Base-by-base conservation (phyloP, 345 rosid genomes). In the Camelina hispida region DNA sequence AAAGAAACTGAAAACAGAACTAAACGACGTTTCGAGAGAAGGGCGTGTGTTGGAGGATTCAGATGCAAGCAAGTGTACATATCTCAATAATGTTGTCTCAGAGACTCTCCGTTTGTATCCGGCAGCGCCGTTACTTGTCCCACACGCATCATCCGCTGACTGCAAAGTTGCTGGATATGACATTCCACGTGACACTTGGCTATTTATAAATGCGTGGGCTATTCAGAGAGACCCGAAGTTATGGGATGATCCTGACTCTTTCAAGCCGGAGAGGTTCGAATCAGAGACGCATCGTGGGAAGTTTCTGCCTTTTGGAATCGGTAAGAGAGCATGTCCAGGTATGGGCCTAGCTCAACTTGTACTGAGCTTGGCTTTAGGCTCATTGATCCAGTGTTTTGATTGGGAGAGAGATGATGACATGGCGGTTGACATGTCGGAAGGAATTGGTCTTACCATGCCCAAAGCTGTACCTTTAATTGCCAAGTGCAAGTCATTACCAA, bases 201-300 rank as follows among this genome's bases (percentile, higher is more conserved):
- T 89, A 13, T 8, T 87, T 13, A 66, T 80, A 0, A 85, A 84
- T 20, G 84, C 73, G 0, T 89, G 89, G 89, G 77, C 82, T 10
- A 83, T 84, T 2, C 87, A 82, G 0, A 67, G 89, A 66, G 87
- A 87, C 8, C 85, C 85, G 0, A 46, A 11, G 0, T 0, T 67
- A 0, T 88, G 88, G 91, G 76, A 82, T 0, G 84, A 83, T 1
- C 71, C 88, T 0, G 38, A 35, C 1, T 57, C 44, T 38, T 87
- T 87, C n/a, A 78, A 55, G 13, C 88, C 87, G 0, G 85, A 81
- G 47, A 81, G 89, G 79, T 63, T 73, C 7, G 47, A 40, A 18
- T 2, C 12, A 5, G 59, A 72, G 11, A 40, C 3, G 0, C 61
- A 52, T 25, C 44, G 35, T 25, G 34, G 44, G 8, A 71, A 61